A percentile compares a stretch with the other conserved stretches of the same genome.
Conservation (phyloP, 106 monocot genomes). For the Hemerocallis citrina region DNA sequence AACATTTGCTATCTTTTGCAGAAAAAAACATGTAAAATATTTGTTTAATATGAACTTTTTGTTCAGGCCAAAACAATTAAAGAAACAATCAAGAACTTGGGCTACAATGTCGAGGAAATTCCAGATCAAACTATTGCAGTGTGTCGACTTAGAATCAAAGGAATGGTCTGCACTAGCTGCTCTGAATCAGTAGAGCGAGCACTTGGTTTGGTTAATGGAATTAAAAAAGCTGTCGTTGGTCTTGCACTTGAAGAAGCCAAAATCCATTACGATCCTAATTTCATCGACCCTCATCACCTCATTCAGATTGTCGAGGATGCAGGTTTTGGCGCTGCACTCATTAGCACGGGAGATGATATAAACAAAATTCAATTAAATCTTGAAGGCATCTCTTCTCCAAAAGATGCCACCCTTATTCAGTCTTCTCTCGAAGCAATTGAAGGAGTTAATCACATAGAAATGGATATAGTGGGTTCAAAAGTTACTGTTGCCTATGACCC, state of each 20-base stretch:
- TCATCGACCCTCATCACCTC: constrained; percentile 28
- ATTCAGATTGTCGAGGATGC: constrained; percentile 72
- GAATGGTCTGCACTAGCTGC: constrained; percentile 88
- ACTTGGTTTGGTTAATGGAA: constrained; percentile 57
- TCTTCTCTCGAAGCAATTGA: constrained; percentile 43
- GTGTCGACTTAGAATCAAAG: constrained; percentile 62
- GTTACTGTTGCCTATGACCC: constrained; percentile 64
- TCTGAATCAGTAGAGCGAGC: constrained; percentile 82
- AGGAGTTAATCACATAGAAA: constrained; percentile 71
- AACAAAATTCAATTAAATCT: constrained; percentile 72
- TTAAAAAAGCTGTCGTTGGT: constrained; percentile 82
- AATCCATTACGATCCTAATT: constrained; percentile 49
- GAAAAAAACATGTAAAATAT: too few relatives aligned
- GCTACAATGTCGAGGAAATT: constrained; percentile 37
- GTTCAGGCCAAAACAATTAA: constrained; percentile 53
- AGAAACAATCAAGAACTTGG: constrained; percentile 41
- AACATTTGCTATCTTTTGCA: too few relatives aligned
- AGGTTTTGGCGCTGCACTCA: constrained; percentile 76
- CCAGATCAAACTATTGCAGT: constrained; percentile 61
- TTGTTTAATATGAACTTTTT: too few relatives aligned
- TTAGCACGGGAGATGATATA: constrained; percentile 61
- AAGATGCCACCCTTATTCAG: constrained; percentile 42
- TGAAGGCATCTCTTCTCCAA: constrained; percentile 40
- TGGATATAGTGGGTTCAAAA: constrained; percentile 29
- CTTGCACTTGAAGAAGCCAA: constrained; percentile 80